Evolutionary conservation across 2,329 filamentous ascomycete species (phyloP), one percentile per base, ranked within the genome.

Genomic region (Purpureocillium takamizusanense): DNA sequence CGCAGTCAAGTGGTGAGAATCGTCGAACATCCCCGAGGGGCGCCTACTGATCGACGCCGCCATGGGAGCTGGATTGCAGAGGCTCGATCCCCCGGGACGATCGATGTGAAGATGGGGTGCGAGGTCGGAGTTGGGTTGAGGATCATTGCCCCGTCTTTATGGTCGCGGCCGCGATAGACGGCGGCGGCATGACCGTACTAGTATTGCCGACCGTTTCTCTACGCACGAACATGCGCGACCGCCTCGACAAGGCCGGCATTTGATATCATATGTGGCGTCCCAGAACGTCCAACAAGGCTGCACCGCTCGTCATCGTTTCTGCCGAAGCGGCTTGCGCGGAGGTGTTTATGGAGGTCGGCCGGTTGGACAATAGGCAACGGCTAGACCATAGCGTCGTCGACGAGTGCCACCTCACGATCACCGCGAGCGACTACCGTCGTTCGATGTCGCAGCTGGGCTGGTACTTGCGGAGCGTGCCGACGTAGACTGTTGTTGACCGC

Each of bases 101-200:
- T 57, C 13, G 59, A 69, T 27, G 65, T 69, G 50, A 69, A 69
- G 51, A n/a, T 68, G n/a, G 33, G 49, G 15, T 42, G 38, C n/a
- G 52, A 56, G 35, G 47, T 51, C 3, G 51, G 39, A n/a, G 40
- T 2, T 56, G 49, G 51, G 43, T 56, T 31, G 45, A 54, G 38
- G 36, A 52, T 31, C 30, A 51, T 33, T 56, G 53, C 37, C 42
- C 46, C 7, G 44, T 30, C 11, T 30, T 30, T 13, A 30, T 30
- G 28, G 28, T 30, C 28, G 28, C 11, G 6, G 11, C 28, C 11
- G 11, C n/a, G 28, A 14, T 30, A 12, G 11, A 30, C 11, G 28
- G n/a, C 28, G 28, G 7, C 28, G 28, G 28, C 11, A 14, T 13
- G n/a, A 30, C 28, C 11, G n/a, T 30, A 6, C 11, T 30, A 7